Evolutionary conservation across 73 alveolate genomes (phyloP), one percentile per base, ranked within the genome.

Genomic region (Blepharisma japonicum): DNA sequence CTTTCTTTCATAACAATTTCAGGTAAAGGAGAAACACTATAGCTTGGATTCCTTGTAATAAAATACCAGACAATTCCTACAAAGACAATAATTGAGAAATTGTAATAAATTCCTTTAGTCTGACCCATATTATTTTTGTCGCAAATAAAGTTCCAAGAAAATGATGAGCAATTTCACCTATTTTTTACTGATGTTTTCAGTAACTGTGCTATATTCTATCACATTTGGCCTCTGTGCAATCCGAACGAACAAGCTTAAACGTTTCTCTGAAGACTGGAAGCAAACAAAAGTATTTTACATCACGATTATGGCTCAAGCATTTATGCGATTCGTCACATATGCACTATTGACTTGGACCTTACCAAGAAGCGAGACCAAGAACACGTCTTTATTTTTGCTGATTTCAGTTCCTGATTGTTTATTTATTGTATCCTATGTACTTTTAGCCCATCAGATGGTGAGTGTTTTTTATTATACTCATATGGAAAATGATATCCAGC

Each of bases 221-320:
- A 61, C 46, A n/a, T 61, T 61, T 25, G 74, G 74, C 46, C 23
- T 18, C 74, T 61, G 74, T 39, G 23, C 23, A 39, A 14, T 14
- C 48, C 14, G 23, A 25, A 61, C 74, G 23, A 61, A 61, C 74
- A 61, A 61, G 46, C 23, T 61, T 39, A 25, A 25, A 8, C 0
- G 23, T 1, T 61, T 61, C 47, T 14, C 14, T 48, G 74, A 61
- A 4, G 74, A 61, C 39, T 61, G 74, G 48, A n/a, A 25, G 39
- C 74, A 61, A 8, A 61, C 74, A 61, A 61, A 61, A 61, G 23
- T 61, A n/a, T 61, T 61, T 25, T 61, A 61, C 48, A 18, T 61
- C 14, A 14, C 74, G 18, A 39, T 61, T 8, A 61, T 61, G 23
- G 46, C 23, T 39, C 74, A 61, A 25, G 23, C 74, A 14, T 61